Conservation (phyloP, 106 monocot genomes). For the Dioscorea dumetorum region DNA sequence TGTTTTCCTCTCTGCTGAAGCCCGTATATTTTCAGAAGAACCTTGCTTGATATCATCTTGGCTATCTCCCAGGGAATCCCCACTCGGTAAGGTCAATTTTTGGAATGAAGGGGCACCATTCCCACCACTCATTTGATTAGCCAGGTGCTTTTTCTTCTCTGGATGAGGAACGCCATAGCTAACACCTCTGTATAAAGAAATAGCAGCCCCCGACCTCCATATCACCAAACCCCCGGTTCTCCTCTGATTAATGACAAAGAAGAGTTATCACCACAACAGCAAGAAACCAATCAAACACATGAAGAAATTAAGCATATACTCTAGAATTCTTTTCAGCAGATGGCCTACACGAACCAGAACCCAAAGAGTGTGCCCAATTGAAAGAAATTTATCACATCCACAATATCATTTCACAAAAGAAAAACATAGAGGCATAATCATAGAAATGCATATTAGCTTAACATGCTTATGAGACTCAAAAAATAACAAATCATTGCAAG, state of each 20-base stretch:
- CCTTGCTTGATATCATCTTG: background rate
- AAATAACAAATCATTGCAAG: too few relatives aligned
- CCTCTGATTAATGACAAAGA: constrained; percentile 37
- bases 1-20: constrained; percentile 16
- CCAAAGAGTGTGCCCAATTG: too few relatives aligned
- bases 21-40: background rate
- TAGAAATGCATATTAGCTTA: too few relatives aligned
- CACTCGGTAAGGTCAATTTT: background rate
- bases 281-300: background rate
- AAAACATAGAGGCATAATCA: too few relatives aligned
- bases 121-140: constrained; percentile 3
- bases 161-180: constrained; percentile 50
- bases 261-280: constrained; percentile 6
- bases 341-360: too few relatives aligned
- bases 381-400: too few relatives aligned
- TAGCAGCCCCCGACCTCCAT: constrained; percentile 92
- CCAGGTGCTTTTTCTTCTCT: constrained; percentile 21
- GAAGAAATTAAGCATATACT: too few relatives aligned
- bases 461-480: too few relatives aligned
- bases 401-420: too few relatives aligned
- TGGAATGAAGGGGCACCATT: constrained; percentile 11
- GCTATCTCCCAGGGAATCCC: background rate
- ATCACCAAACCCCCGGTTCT: constrained; percentile 98
- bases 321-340: too few relatives aligned
- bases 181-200: constrained; percentile 84